These are phyloP conservation scores for California macrophylla DNA, from an alignment of 441 rosid species.

Conservation along the genomic window DNA sequence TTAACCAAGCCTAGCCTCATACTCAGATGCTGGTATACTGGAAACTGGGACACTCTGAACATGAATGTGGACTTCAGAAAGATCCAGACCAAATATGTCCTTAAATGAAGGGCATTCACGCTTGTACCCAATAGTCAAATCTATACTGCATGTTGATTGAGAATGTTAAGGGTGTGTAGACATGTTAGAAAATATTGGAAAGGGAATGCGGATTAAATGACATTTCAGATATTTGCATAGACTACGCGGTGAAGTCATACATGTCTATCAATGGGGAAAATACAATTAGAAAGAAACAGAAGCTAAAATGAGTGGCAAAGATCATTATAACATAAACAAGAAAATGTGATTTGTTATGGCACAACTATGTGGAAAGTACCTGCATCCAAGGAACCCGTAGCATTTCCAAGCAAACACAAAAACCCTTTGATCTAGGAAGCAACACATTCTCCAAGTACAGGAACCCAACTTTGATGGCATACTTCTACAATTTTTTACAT, in stretches of 20 bases:
- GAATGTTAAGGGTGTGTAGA: neutral
- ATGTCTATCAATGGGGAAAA: no score
- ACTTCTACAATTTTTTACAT: conserved; percentile 51
- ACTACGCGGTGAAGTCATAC: neutral
- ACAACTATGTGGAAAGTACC: conserved; percentile 30
- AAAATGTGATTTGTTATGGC: neutral
- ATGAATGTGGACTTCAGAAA: conserved; percentile 83
- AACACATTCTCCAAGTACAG: conserved; percentile 64
- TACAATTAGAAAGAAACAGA: neutral
- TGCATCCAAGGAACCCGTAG: conserved; percentile 64
- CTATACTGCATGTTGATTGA: conserved; percentile 59
- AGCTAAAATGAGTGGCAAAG: neutral
- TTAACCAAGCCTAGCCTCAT: conserved; percentile 56
- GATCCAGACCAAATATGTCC: conserved; percentile 81
- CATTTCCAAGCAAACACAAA: conserved; percentile 62
- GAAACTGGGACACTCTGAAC: conserved; percentile 39
- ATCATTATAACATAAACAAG: neutral
- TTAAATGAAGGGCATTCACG: conserved; percentile 61
- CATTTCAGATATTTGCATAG: neutral
- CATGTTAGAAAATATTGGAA: neutral
- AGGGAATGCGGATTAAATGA: neutral
- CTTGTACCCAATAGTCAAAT: conserved; percentile 83
- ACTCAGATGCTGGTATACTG: conserved; percentile 46
- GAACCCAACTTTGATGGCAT: conserved; percentile 66
- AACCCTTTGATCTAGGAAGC: conserved; percentile 80